Evolutionary conservation across 345 rosid genomes (phyloP), one percentile per base, ranked within the genome.

Genomic region (Citrus glauca): DNA sequence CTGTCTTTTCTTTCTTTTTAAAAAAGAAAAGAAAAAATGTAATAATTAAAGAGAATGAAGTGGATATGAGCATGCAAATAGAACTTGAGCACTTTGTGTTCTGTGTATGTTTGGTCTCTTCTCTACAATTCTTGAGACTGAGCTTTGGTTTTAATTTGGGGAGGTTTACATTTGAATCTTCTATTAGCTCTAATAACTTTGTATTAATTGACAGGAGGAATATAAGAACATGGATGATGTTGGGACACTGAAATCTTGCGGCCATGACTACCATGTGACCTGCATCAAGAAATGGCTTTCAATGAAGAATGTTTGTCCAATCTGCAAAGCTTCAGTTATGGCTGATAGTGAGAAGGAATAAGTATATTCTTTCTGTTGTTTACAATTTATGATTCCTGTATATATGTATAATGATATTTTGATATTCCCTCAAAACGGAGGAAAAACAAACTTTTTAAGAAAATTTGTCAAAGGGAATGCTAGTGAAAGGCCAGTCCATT

Each of bases 251-350:
- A 89, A 87, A 69, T 74, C 71, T 20, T 94, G 98, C 38, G 83
- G 95, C 16, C 98, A 94, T 73, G 90, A 91, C 57, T 94, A 89
- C 80, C 98, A 94, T 84, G 88, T 79, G 14, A 70, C 64, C 50
- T 94, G 98, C 87, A 88, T 94, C 76, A 91, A 84, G 84, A 91
- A 90, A 84, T 94, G 98, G 98, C 69, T 94, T 50, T 88, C 89
- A 19, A 88, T 94, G 91, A 94, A 94, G 90, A 94, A 91, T 74
- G 75, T 84, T 33, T 94, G 98, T 77, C 98, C 97, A 25, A 87
- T 94, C 45, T 94, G 98, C 93, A 94, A 94, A 89, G 88, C 88
- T 71, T 81, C 90, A 28, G 93, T 84, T 28, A 20, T 86, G 55
- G 73, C 80, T 9, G 92, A 90, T 32, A 75, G 83, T 38, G 22